Conservation (phyloP, 179 eudicot genomes). For the Spergularia azorica region DNA sequence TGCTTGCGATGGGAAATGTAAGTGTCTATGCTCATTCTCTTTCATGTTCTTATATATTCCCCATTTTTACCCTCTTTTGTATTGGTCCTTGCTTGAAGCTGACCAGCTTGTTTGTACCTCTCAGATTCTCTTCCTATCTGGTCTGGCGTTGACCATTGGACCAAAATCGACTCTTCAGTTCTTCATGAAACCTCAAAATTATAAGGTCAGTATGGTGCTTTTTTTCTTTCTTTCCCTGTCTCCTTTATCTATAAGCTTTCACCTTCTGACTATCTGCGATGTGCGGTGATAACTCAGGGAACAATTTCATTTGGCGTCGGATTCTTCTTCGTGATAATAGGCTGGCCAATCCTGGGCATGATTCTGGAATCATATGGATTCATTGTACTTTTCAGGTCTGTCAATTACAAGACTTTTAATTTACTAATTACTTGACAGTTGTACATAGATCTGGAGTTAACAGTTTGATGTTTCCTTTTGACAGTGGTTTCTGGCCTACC, state of each 20-base stretch:
- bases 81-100: slow-evolving; percentile 19
- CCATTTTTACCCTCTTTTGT: background rate
- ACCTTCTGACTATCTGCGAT: background rate
- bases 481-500: slow-evolving; percentile 99
- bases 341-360: slow-evolving; percentile 98
- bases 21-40: slow-evolving; percentile 12
- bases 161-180: slow-evolving; percentile 78
- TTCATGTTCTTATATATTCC: background rate
- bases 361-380: slow-evolving; percentile 91
- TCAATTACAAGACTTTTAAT: background rate
- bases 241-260: background rate
- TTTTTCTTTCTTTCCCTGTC: background rate
- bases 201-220: slow-evolving; percentile 49
- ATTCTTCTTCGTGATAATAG: slow-evolving; percentile 81
- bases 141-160: slow-evolving; percentile 85
- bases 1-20: slow-evolving; percentile 98
- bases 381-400: slow-evolving; percentile 88
- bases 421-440: background rate
- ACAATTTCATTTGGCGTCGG: slow-evolving; percentile 89
- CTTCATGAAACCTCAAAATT: slow-evolving; percentile 83
- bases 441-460: background rate
- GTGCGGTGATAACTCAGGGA: slow-evolving; percentile 52
- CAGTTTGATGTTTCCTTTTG: slow-evolving; percentile 13
- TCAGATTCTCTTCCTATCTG: slow-evolving; percentile 94
- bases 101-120: background rate